Base-by-base conservation (phyloP, 306 rosid species). In the Coriaria nepalensis region DNA sequence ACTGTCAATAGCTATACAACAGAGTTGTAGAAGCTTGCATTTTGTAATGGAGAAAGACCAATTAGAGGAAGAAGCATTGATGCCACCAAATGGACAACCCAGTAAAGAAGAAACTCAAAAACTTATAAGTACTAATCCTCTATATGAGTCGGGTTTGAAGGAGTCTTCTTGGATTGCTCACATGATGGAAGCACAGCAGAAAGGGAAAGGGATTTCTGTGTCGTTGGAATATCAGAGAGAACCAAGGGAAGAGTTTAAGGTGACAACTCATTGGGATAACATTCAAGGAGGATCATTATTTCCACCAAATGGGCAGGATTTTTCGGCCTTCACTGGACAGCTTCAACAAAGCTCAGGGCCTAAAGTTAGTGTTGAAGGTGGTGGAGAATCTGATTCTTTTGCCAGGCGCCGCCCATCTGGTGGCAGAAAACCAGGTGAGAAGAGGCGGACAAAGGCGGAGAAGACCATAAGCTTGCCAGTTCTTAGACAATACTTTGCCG, bases 401-500 rank as follows among this genome's bases (percentile, higher is more conserved):
- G 41, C 56, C 6, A 68, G 68, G 2, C 51, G 55, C 3, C 67
- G 66, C 35, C 60, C 72, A 2, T 69, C 74, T 0, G 73, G 73
- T 6, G 79, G 73, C 2, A 69, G 86, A 69, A 77, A 66, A 55
- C 13, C 79, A 1, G 73, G 79, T 0, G 82, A 69, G 68, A 81
- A 69, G 71, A 70, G 82, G 47, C 52, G 78, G 13, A 72, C 69
- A 35, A 77, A 74, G 67, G 71, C 78, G 0, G 86, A 81, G 73
- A 78, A 81, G 74, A 72, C 78, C 0, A 74, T 81, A 58, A 74
- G 78, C 58, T 67, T 81, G 66, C 63, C 70, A 0, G 68, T 72
- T 64, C 78, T 81, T 0, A 47, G 73, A 47, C 92, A 81, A 50
- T 68, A 80, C 62, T 79, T 79, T 40, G 60, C 67, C 6, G 71